Percentiles rank a stretch among this genome's conserved stretches.
phyloP scores from a whole-genome alignment of 2,329 filamentous ascomycete genomes.

The Tolypocladium pustulatum region DNA sequence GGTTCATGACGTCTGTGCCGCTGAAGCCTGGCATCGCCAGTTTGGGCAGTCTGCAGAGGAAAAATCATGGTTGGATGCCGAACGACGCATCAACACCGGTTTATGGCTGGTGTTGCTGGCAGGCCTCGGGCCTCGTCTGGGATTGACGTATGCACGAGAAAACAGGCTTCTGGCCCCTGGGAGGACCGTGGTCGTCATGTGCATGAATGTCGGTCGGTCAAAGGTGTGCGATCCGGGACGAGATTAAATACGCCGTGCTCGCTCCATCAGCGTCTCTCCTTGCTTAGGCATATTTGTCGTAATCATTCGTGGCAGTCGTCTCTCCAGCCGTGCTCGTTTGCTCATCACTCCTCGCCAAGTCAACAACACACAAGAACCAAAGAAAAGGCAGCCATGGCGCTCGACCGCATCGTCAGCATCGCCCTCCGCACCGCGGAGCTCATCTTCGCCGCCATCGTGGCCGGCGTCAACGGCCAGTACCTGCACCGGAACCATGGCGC shows the following conservation, averaged over 20 bases:
- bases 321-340: not conserved
- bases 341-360: not conserved
- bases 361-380: not conserved
- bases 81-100: not conserved
- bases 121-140: not conserved
- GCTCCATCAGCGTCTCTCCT: not conserved
- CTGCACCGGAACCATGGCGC: constrained; percentile 37
- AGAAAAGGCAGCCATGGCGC: constrained; percentile 18
- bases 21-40: not conserved
- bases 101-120: not conserved
- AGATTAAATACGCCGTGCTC: not conserved
- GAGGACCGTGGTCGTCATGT: not conserved
- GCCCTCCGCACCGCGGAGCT: constrained; percentile 39
- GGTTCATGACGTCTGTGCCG: not conserved
- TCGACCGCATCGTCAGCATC: constrained; percentile 29
- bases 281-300: not conserved
- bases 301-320: not conserved
- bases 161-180: not conserved
- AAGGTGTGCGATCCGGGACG: not conserved
- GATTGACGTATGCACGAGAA: not conserved
- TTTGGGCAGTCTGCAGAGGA: not conserved
- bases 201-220: not conserved
- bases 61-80: not conserved
- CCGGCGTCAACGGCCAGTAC: constrained; percentile 58
- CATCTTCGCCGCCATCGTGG: constrained; percentile 60